Conservation (phyloP, 805 yeast genomes). For the Nakazawaea ambrosiae region DNA sequence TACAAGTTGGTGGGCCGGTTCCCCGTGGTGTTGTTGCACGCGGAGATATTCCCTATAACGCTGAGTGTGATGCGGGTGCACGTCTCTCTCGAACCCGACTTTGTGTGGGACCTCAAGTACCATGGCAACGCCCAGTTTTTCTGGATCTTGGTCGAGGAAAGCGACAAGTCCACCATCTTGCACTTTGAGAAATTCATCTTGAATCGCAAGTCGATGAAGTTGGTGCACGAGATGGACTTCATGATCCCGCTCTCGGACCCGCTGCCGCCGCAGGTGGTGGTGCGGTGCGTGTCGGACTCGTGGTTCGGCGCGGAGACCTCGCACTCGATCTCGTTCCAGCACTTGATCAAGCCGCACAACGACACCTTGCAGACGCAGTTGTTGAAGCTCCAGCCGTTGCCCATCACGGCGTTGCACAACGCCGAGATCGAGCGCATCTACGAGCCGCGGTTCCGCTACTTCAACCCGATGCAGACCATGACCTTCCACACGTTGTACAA, state of each 20-base stretch:
- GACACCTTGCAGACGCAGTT: slow-evolving; percentile 82
- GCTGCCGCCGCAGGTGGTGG: slow-evolving; percentile 80
- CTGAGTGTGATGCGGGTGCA: slow-evolving; percentile 79
- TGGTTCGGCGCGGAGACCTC: slow-evolving; percentile 86
- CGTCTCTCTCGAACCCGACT: slow-evolving; percentile 63
- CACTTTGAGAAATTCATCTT: slow-evolving; percentile 80
- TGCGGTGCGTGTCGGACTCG: slow-evolving; percentile 71
- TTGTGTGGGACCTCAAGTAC: slow-evolving; percentile 72
- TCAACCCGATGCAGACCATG: slow-evolving; percentile 99
- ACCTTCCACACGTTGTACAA: slow-evolving; percentile 84
- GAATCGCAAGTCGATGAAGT: slow-evolving; percentile 45
- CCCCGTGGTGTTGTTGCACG: slow-evolving; percentile 68
- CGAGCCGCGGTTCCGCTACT: slow-evolving; percentile 62
- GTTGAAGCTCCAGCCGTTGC: slow-evolving; percentile 77
- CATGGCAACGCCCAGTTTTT: slow-evolving; percentile 85
- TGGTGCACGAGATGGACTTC: slow-evolving; percentile 72
- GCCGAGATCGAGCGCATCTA: slow-evolving; percentile 63
- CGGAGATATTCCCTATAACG: slow-evolving; percentile 86
- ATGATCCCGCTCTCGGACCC: slow-evolving; percentile 90
- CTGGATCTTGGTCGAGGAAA: slow-evolving; percentile 90
- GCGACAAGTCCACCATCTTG: slow-evolving; percentile 62
- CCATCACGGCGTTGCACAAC: slow-evolving; percentile 72
- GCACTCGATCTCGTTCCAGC: slow-evolving; percentile 81
- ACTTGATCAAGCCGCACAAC: slow-evolving; percentile 79
- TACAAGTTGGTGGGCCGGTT: slow-evolving; percentile 58